phyloP scores from a whole-genome alignment of 2,329 filamentous ascomycete species.

The Alternaria ventricosa region DNA sequence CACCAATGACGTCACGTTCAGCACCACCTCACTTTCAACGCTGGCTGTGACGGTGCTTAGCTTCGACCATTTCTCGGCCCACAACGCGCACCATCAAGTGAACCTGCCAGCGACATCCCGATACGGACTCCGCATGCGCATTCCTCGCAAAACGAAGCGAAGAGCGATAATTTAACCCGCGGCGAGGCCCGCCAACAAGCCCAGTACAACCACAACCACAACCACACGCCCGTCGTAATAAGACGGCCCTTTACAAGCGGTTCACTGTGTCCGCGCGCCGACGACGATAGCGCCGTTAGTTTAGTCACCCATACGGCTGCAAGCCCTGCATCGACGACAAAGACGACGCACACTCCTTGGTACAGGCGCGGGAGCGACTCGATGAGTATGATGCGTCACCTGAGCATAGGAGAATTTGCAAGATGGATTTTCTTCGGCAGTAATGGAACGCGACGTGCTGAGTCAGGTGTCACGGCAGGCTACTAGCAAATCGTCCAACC shows the following conservation, averaged over 20 bases:
- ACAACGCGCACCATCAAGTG: background rate
- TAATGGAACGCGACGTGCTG: background rate
- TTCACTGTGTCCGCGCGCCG: no score
- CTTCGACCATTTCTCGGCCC: background rate
- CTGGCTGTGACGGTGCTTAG: background rate
- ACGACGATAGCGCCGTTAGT: background rate
- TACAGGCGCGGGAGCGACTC: no score
- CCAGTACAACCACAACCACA: background rate
- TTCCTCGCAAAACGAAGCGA: background rate
- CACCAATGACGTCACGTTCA: background rate
- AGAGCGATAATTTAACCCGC: background rate
- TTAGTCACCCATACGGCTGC: background rate
- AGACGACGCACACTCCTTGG: background rate
- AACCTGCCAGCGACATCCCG: background rate
- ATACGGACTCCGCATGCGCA: background rate
- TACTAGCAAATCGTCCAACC: background rate
- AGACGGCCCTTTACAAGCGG: fast-evolving
- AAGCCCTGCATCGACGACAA: background rate
- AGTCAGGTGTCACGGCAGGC: background rate
- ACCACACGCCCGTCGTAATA: background rate
- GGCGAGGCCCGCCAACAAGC: background rate
- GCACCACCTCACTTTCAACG: background rate
- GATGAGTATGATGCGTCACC: background rate
- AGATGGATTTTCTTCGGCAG: no score
- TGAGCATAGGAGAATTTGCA: no score